Evolutionary conservation across 129 eudicot genomes (phyloP).

Genomic region (Arctium minus): DNA sequence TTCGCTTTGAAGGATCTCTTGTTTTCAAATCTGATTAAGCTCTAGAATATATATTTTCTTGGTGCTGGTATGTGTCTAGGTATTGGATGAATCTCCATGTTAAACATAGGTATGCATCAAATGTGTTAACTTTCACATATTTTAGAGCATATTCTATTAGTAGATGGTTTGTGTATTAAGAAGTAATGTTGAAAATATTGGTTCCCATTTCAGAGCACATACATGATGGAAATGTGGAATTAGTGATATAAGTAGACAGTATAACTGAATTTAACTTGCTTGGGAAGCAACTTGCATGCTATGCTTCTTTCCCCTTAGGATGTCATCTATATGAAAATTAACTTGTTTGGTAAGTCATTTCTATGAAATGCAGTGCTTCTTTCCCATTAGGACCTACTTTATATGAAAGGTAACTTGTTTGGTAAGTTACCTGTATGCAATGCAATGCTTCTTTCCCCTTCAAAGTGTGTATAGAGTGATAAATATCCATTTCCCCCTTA

Average conservation of each 20-base stretch:
- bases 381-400: not conserved
- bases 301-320: not conserved
- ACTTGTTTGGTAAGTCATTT: not conserved
- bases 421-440: not conserved
- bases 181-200: not conserved
- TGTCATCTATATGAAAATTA: not conserved
- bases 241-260: not conserved
- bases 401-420: not conserved
- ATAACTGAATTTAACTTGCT: not conserved
- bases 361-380: not conserved
- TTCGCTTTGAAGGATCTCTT: not conserved
- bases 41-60: not conserved
- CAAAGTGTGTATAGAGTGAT: not conserved
- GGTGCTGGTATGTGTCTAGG: too few relatives aligned
- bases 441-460: not conserved
- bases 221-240: not conserved
- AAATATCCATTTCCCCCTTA: not conserved
- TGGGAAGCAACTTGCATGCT: not conserved
- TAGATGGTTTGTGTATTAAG: not conserved
- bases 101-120: not conserved
- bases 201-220: not conserved
- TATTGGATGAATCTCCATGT: not conserved
- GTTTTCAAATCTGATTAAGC: not conserved
- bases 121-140: not conserved
- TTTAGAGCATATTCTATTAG: not conserved